These are phyloP conservation scores for Aspergillus brasiliensis DNA, from an alignment of 2,329 filamentous ascomycete species.

Conservation along the genomic window DNA sequence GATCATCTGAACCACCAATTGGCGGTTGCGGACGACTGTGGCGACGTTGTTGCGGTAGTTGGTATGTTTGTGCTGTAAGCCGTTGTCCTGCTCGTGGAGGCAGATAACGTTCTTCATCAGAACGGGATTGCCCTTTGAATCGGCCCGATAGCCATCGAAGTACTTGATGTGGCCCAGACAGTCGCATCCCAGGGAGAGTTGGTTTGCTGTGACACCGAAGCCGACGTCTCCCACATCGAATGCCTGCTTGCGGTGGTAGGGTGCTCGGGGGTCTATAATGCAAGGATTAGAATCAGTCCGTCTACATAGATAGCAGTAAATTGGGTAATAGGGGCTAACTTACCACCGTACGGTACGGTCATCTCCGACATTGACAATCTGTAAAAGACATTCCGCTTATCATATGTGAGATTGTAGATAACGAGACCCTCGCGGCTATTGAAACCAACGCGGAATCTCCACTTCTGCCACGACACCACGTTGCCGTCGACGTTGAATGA, in stretches of 20 bases:
- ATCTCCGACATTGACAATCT: conserved; percentile 68
- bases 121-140: conserved; percentile 61
- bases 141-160: conserved; percentile 60
- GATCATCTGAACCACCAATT: conserved; percentile 69
- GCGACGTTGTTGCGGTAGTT: conserved; percentile 69
- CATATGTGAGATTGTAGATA: conserved; percentile 68
- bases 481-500: conserved; percentile 63
- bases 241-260: conserved; percentile 70
- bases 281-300: not conserved
- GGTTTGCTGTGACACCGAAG: conserved; percentile 68
- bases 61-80: conserved; percentile 72
- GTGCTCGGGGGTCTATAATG: conserved; percentile 61
- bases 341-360: conserved; percentile 54
- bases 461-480: conserved; percentile 67
- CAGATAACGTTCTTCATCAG: conserved; percentile 68
- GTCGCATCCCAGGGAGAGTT: conserved; percentile 70
- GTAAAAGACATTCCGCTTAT: conserved; percentile 66
- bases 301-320: not conserved
- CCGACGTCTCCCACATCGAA: conserved; percentile 71
- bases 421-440: conserved; percentile 68
- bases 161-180: conserved; percentile 73
- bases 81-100: conserved; percentile 71
- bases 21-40: conserved; percentile 65
- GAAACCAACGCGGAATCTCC: conserved; percentile 63
- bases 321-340: conserved; percentile 1